phyloP scores from a whole-genome alignment of 1,139 yeast genomes.

The Arxiozyma telluris region DNA sequence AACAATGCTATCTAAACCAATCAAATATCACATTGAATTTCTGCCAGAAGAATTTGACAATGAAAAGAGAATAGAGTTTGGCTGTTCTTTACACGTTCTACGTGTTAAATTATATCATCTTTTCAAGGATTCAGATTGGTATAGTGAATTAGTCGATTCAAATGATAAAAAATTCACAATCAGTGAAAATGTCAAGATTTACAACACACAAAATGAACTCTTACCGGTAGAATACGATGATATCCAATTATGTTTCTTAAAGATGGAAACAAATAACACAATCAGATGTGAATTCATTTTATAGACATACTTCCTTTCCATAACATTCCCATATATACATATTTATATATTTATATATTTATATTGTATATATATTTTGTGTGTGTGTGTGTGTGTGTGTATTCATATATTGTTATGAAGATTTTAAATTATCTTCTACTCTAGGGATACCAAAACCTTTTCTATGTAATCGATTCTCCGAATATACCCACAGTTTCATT shows the following conservation, averaged over 20 bases:
- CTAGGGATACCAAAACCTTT: slow-evolving; percentile 34
- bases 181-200: slow-evolving; percentile 31
- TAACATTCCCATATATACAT: too few relatives aligned
- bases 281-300: slow-evolving; percentile 38
- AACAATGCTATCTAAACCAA: slow-evolving; percentile 32
- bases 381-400: neutral
- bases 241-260: slow-evolving; percentile 49
- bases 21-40: slow-evolving; percentile 64
- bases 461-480: slow-evolving; percentile 43
- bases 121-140: slow-evolving; percentile 45
- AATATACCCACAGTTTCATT: slow-evolving; percentile 53
- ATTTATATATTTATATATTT: slow-evolving; percentile 2
- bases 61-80: slow-evolving; percentile 53
- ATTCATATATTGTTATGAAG: neutral
- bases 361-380: too few relatives aligned
- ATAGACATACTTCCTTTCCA: neutral
- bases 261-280: slow-evolving; percentile 59
- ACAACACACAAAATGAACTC: slow-evolving; percentile 27
- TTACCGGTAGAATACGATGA: slow-evolving; percentile 33
- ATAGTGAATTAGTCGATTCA: slow-evolving; percentile 19
- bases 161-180: slow-evolving; percentile 22
- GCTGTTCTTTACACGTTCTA: slow-evolving; percentile 57
- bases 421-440: slow-evolving; percentile 19
- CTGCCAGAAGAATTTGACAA: slow-evolving; percentile 65
- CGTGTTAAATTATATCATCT: slow-evolving; percentile 45